Evolutionary conservation across 1,139 yeast species (phyloP).

Genomic region (Petasospora rhodanensis): DNA sequence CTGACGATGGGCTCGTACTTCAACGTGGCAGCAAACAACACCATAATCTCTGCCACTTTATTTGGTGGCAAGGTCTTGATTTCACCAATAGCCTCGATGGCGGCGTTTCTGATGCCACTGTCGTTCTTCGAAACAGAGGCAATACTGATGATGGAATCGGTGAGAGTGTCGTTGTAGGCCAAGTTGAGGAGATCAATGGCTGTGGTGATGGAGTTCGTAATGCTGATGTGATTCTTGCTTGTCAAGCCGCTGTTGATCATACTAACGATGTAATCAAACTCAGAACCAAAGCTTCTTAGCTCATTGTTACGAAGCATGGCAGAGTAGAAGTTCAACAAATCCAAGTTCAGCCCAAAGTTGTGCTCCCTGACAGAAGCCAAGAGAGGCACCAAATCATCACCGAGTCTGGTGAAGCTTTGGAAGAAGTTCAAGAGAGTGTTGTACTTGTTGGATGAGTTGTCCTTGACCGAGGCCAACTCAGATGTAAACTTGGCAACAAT

Average conservation of each 20-base stretch:
- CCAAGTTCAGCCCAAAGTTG: slow-evolving; percentile 27
- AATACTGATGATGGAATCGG: slow-evolving; percentile 24
- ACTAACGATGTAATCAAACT: slow-evolving; percentile 28
- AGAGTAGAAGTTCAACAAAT: slow-evolving; percentile 30
- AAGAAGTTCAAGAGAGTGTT: slow-evolving; percentile 22
- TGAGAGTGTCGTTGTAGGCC: slow-evolving; percentile 19
- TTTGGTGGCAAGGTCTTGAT: slow-evolving; percentile 20
- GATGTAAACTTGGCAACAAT: slow-evolving; percentile 21
- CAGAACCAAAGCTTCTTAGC: slow-evolving; percentile 27
- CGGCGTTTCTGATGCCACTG: slow-evolving; percentile 25
- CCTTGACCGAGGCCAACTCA: slow-evolving; percentile 19
- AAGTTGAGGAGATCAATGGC: slow-evolving; percentile 34
- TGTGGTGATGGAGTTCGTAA: slow-evolving; percentile 46
- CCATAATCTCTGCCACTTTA: slow-evolving; percentile 23
- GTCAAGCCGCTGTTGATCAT: slow-evolving; percentile 42
- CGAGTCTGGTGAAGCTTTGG: slow-evolving; percentile 19
- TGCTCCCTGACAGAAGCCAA: slow-evolving; percentile 21
- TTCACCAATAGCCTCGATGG: slow-evolving; percentile 21
- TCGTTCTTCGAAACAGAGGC: slow-evolving; percentile 22
- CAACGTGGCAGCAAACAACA: slow-evolving; percentile 28
- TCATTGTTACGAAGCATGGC: slow-evolving; percentile 26
- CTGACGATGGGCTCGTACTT: slow-evolving; percentile 36
- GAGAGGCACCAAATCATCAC: slow-evolving; percentile 20
- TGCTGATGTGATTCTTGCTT: slow-evolving; percentile 45
- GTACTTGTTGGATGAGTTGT: slow-evolving; percentile 19